Conservation (phyloP, 805 yeast species). For the Candida caryicola region DNA sequence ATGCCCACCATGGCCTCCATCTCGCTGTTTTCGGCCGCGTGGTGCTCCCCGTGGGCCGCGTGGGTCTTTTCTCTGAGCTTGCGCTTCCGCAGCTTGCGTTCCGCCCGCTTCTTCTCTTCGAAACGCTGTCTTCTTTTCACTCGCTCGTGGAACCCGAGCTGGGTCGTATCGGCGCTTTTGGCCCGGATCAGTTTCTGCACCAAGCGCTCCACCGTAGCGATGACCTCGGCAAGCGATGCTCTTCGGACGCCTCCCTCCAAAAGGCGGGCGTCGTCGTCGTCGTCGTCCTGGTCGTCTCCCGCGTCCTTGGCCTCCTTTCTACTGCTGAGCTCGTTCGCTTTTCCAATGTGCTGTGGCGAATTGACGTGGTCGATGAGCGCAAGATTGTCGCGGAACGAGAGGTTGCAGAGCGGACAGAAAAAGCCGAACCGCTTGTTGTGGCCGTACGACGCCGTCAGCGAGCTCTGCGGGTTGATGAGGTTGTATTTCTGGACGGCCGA, state of each 20-base stretch:
- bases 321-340: slow-evolving; percentile 21
- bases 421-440: slow-evolving; percentile 74
- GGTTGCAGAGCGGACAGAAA: slow-evolving; percentile 74
- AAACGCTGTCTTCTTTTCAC: slow-evolving; percentile 37
- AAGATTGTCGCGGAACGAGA: slow-evolving; percentile 79
- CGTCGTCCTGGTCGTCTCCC: slow-evolving; percentile 6
- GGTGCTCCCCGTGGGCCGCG: slow-evolving; percentile 9
- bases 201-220: slow-evolving; percentile 25
- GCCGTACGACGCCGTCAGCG: slow-evolving; percentile 17
- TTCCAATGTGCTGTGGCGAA: slow-evolving; percentile 60
- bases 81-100: slow-evolving; percentile 23
- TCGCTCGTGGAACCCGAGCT: slow-evolving; percentile 37
- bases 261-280: slow-evolving; percentile 13
- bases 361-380: slow-evolving; percentile 83
- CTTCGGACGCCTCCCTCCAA: slow-evolving; percentile 36
- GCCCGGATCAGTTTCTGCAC: slow-evolving; percentile 23
- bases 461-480: slow-evolving; percentile 24
- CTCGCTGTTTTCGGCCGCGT: slow-evolving; percentile 19
- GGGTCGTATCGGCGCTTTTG: slow-evolving; percentile 6
- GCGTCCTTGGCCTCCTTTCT: neutral
- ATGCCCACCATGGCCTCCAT: slow-evolving; percentile 57
- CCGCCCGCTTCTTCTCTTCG: slow-evolving; percentile 34
- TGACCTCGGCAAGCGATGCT: slow-evolving; percentile 35
- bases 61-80: slow-evolving; percentile 17
- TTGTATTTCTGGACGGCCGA: slow-evolving; percentile 34